These are phyloP conservation scores for Atractiella rhizophila DNA, from an alignment of 768 basidiomycete species.

Conservation along the genomic window DNA sequence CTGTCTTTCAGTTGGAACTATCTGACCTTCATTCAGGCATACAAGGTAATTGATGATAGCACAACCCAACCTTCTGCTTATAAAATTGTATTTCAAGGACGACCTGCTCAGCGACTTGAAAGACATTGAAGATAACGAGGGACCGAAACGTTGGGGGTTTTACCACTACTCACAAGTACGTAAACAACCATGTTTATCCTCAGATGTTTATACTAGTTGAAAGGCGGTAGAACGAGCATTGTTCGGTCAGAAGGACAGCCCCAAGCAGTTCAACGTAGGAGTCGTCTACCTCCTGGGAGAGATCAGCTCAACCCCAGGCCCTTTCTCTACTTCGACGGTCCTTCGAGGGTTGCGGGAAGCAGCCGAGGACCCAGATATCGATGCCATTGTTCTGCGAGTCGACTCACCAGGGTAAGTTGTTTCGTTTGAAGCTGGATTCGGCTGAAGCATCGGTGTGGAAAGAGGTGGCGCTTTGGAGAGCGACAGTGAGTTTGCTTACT, in stretches of 20 bases:
- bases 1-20: too few species aligned
- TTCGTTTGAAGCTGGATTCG: too few species aligned
- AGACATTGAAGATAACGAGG: background rate
- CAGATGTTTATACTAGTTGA: too few species aligned
- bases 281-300: slow-evolving; percentile 17
- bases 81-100: background rate
- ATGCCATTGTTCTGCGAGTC: slow-evolving; percentile 16
- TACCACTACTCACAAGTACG: slow-evolving; percentile 16
- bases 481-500: too few species aligned
- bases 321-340: slow-evolving; percentile 12
- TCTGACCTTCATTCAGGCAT: too few species aligned
- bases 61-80: too few species aligned
- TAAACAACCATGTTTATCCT: too few species aligned
- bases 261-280: slow-evolving; percentile 13
- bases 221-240: slow-evolving; percentile 11
- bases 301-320: slow-evolving; percentile 5
- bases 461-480: slow-evolving; percentile 16
- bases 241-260: slow-evolving; percentile 5
- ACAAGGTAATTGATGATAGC: too few species aligned
- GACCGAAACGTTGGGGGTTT: slow-evolving; percentile 9
- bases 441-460: too few species aligned
- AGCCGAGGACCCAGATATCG: slow-evolving; percentile 14
- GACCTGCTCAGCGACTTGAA: slow-evolving; percentile 1
- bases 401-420: too few species aligned
- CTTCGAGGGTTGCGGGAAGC: slow-evolving; percentile 16